Evolutionary conservation across 441 rosid species (phyloP).

Genomic region (Pelargonium myrrhifolium): DNA sequence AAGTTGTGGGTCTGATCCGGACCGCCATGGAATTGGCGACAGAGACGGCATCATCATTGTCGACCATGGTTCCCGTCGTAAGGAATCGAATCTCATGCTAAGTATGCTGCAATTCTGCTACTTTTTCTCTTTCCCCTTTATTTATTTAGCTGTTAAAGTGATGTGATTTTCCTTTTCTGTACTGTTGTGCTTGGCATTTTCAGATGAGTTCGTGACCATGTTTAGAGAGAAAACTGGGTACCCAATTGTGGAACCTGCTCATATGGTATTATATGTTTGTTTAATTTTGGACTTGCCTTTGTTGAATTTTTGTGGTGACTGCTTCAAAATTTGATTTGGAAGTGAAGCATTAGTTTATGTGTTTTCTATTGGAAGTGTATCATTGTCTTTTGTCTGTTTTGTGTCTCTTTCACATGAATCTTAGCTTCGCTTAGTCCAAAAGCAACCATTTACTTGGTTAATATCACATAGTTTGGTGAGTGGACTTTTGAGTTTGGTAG

Average conservation of each 20-base stretch:
- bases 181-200: slow-evolving; percentile 19
- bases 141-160: neutral
- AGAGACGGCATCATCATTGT: slow-evolving; percentile 74
- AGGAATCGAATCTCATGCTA: slow-evolving; percentile 80
- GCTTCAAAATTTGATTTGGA: neutral
- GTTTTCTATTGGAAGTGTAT: too few relatives aligned
- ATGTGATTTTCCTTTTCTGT: neutral
- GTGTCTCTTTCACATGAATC: neutral
- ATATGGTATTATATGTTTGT: slow-evolving; percentile 48
- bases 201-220: slow-evolving; percentile 87
- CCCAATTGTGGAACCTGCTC: slow-evolving; percentile 85
- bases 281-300: neutral
- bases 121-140: neutral
- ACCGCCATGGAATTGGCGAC: slow-evolving; percentile 29
- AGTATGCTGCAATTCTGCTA: slow-evolving; percentile 31
- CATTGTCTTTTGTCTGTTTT: neutral
- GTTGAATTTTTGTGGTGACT: neutral
- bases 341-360: neutral
- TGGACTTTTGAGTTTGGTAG: too few relatives aligned
- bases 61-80: slow-evolving; percentile 89
- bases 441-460: neutral
- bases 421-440: neutral
- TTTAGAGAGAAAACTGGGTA: slow-evolving; percentile 65
- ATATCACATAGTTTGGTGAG: neutral
- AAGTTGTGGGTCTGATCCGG: slow-evolving; percentile 2